Evolutionary conservation across 179 eudicot genomes (phyloP).

Genomic region (Camellia oleifera): DNA sequence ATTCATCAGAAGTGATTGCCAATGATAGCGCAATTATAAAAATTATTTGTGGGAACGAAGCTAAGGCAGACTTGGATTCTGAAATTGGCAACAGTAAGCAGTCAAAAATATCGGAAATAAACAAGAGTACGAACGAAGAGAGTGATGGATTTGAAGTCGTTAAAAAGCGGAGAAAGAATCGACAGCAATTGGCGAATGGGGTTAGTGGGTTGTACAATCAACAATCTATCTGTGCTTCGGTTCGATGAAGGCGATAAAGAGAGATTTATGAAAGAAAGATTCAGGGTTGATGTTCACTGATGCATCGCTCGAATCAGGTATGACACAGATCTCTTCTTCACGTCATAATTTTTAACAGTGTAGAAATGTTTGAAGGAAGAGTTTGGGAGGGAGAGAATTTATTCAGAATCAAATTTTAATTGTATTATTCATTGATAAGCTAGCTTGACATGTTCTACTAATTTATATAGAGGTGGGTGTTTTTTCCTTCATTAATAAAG

Average conservation of each 20-base stretch:
- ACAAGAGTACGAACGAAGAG: slow-evolving; percentile 48
- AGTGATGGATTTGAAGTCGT: slow-evolving; percentile 92
- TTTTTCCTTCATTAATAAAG: slow-evolving; percentile 5
- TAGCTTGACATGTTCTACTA: slow-evolving; percentile 10
- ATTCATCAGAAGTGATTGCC: slow-evolving; percentile 69
- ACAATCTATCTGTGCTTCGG: slow-evolving; percentile 82
- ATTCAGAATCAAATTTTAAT: not conserved
- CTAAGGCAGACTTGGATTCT: slow-evolving; percentile 32
- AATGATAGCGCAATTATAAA: slow-evolving; percentile 85
- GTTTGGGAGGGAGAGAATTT: not conserved
- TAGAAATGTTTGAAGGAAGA: not conserved
- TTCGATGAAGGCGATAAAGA: slow-evolving; percentile 25
- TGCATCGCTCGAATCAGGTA: not conserved
- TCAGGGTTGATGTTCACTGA: too few relatives aligned
- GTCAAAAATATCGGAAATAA: slow-evolving; percentile 20
- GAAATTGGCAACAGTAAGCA: slow-evolving; percentile 27
- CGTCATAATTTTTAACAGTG: not conserved
- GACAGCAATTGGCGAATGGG: slow-evolving; percentile 58
- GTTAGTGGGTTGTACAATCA: slow-evolving; percentile 66
- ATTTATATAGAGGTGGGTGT: slow-evolving; percentile 13
- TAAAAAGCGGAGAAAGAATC: slow-evolving; percentile 73
- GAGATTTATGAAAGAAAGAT: not conserved
- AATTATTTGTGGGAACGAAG: slow-evolving; percentile 62
- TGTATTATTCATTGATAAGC: slow-evolving; percentile 7
- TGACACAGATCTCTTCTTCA: slow-evolving; percentile 8